Base-by-base conservation (phyloP, 345 rosid species). In the Psidium friedrichsthalianum region DNA sequence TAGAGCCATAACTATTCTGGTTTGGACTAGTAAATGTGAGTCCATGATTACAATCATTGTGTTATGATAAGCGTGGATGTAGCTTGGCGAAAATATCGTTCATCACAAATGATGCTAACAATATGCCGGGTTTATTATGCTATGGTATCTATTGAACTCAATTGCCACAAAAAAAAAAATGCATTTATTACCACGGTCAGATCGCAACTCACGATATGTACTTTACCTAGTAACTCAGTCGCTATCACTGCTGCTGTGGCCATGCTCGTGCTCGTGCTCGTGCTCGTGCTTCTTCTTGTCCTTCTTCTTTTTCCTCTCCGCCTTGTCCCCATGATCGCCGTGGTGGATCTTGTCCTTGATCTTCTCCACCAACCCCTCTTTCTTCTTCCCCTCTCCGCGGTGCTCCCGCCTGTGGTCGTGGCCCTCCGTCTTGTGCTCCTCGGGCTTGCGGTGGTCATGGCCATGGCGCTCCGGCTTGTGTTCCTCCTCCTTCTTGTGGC, bases 281-380 rank as follows among this genome's bases (percentile, higher is more conserved):
- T 69, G 57, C 25, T 21, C 84, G 1, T 36, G 47, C 87, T 82
- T 57, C 57, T 85, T 56, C 84, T 85, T 81, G 32, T 85, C 29
- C 84, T 85, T 51, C 56, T 91, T 86, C 88, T 94, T 91, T 1
- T 69, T 69, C 89, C 91, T 90, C 74, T 89, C 87, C 36, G 86
- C 87, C 84, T 42, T 51, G 56, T 84, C 82, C 1, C 86, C 82
- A 4, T 83, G 90, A 25, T 86, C 40, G 6, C 27, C 91, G 2
- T 92, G 90, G 15, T 87, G 93, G 91, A 93, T 89, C 91, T 93
- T 91, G 84, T 90, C 90, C 89, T 91, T 91, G 25, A 91, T 51
- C 92, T 91, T 89, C 54, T 90, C 93, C 21, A 90, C 4, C 0
- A 89, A n/a, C 6, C 95, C 95, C 42, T 64, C 47, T 86, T 90